Evolutionary conservation across 208 protist genomes (phyloP).

Genomic region (Naegleria gruberi): DNA sequence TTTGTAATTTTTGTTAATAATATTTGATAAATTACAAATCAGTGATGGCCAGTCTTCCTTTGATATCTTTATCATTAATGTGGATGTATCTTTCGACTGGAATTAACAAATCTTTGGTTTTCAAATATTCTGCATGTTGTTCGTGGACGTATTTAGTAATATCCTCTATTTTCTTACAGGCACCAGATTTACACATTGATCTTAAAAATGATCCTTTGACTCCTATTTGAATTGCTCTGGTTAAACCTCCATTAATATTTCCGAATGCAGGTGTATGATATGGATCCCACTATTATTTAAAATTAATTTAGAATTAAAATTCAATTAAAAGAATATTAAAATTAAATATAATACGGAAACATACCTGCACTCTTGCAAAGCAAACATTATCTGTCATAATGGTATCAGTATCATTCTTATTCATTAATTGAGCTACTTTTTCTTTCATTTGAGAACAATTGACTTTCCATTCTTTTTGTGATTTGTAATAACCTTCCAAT

Average conservation of each 20-base stretch:
- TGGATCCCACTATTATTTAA: background rate
- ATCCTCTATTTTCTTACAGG: background rate
- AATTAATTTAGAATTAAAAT: background rate
- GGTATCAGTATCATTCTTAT: too few relatives aligned
- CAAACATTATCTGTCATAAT: too few relatives aligned
- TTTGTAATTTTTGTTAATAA: too few relatives aligned
- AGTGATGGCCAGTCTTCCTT: background rate
- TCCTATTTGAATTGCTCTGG: slow-evolving; percentile 4
- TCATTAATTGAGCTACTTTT: background rate
- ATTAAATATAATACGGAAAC: background rate
- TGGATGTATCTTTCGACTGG: background rate
- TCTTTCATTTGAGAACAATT: background rate
- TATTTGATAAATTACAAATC: too few relatives aligned
- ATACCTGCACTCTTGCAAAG: too few relatives aligned
- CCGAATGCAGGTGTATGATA: background rate
- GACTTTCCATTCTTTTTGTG: background rate
- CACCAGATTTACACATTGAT: background rate
- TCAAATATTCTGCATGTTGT: background rate
- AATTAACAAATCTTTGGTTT: background rate
- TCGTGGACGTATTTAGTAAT: background rate
- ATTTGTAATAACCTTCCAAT: background rate
- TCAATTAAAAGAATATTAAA: background rate
- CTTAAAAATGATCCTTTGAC: background rate
- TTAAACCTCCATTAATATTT: slow-evolving; percentile 1
- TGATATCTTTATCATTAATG: background rate